These are phyloP conservation scores for Skeletonema potamos DNA, from an alignment of 108 stramenopile genomes.

Conservation along the genomic window DNA sequence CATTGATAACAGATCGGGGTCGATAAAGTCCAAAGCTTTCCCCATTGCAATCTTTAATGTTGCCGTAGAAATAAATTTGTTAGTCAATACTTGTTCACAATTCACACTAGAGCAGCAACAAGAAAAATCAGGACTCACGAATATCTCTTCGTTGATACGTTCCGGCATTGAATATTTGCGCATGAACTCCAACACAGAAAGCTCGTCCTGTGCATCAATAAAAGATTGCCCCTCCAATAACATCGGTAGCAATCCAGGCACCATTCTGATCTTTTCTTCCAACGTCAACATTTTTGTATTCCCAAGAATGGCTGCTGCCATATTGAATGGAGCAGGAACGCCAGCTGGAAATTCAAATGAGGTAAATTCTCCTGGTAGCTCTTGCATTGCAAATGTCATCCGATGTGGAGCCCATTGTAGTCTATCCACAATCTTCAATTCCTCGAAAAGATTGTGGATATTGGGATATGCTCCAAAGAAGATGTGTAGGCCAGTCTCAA, in stretches of 20 bases:
- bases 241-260: conserved; percentile 94
- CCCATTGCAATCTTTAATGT: conserved; percentile 92
- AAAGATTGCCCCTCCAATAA: conserved; percentile 93
- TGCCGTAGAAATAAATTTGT: too few relatives aligned
- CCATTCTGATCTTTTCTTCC: conserved; percentile 93
- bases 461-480: conserved; percentile 89
- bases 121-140: conserved; percentile 27
- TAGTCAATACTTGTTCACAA: conserved; percentile 16
- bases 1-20: conserved; percentile 96
- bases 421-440: conserved; percentile 90
- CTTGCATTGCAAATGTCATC: conserved; percentile 98
- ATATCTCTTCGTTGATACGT: conserved; percentile 95
- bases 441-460: conserved; percentile 72
- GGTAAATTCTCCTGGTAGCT: conserved; percentile 95
- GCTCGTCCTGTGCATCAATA: conserved; percentile 96
- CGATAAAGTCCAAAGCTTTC: conserved; percentile 97
- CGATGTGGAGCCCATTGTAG: conserved; percentile 98
- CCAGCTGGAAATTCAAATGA: conserved; percentile 96
- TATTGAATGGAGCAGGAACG: conserved; percentile 97
- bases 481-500: conserved; percentile 85
- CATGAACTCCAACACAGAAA: conserved; percentile 95
- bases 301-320: conserved; percentile 91
- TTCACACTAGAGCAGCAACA: conserved; percentile 1
- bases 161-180: conserved; percentile 95
- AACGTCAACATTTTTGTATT: conserved; percentile 97